Evolutionary conservation across 306 rosid species (phyloP), one percentile per base, ranked within the genome.

Genomic region (Prunus dulcis): DNA sequence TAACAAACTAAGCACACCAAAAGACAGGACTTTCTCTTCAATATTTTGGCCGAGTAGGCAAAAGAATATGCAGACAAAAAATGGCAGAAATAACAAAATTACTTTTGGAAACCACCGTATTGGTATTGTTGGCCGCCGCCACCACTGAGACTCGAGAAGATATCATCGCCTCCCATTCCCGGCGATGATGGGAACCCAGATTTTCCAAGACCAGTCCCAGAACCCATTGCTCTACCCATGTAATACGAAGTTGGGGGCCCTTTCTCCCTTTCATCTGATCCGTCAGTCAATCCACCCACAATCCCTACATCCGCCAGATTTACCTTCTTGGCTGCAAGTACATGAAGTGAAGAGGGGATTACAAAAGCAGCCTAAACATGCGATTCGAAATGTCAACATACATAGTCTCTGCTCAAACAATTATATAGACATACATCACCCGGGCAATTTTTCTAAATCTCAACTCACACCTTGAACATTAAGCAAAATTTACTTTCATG

Each of bases 141-240:
- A 1, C 65, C 38, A 8, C 91, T 49, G 67, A 82, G 87, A 79
- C 67, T 88, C 0, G 98, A 85, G 82, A 96, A 91, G 69, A 96
- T 22, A 83, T 87, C 93, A 30, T 92, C 90, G 12, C 81, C 93
- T 3, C 76, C 78, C 64, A 60, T 30, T 49, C 87, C 75, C 72
- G 85, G 96, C 14, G 96, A 87, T 76, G 93, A 84, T 68, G 88
- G 63, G 82, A 83, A 77, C 27, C 90, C 92, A 19, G 97, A 79
- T 78, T 34, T 80, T 69, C 97, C 96, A 45, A 95, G 90, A 71
- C 99, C 97, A 4, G 98, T 88, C 69, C 99, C 97, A 0, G 91
- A 78, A 61, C 97, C 98, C 98, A 96, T 96, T 60, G 99, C 98
- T 85, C 84, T 89, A 18, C 99, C 99, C 97, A 89, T 96, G 86